These are phyloP conservation scores for Fusarium dlaminii DNA, from an alignment of 2,329 filamentous ascomycete genomes.

Conservation along the genomic window DNA sequence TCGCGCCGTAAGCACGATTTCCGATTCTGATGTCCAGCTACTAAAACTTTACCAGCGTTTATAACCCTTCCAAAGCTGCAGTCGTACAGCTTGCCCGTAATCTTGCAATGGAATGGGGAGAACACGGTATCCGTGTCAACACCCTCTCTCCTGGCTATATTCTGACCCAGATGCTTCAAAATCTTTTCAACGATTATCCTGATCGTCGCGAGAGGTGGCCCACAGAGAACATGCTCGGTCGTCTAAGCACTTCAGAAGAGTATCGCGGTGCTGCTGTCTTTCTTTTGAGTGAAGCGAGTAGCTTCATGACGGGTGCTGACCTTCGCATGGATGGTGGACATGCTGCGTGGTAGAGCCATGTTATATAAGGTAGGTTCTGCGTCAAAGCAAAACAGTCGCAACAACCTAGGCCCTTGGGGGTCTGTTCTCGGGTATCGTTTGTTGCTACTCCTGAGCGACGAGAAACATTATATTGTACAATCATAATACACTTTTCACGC, in stretches of 20 bases:
- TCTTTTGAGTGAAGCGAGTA: constrained; percentile 74
- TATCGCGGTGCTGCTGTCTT: constrained; percentile 79
- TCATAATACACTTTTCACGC: constrained; percentile 18
- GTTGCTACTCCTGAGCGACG: constrained; percentile 15
- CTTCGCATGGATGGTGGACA: constrained; percentile 78
- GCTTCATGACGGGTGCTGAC: constrained; percentile 80
- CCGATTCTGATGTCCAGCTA: background rate
- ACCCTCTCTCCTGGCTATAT: constrained; percentile 85
- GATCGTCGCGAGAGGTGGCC: constrained; percentile 76
- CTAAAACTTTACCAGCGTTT: constrained; percentile 59
- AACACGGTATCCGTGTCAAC: constrained; percentile 79
- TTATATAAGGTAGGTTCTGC: background rate
- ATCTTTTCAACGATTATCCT: constrained; percentile 79
- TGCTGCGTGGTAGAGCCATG: constrained; percentile 61
- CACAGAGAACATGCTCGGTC: constrained; percentile 84
- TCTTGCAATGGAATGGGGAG: constrained; percentile 78
- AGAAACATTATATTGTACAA: constrained; percentile 25
- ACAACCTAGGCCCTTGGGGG: background rate
- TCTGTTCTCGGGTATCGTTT: constrained; percentile 25
- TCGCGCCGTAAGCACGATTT: constrained; percentile 62
- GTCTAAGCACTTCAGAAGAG: constrained; percentile 73
- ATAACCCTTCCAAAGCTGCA: constrained; percentile 80
- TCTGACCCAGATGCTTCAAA: constrained; percentile 83
- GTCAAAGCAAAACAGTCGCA: background rate
- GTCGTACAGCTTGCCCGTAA: constrained; percentile 77